Evolutionary conservation across 2,329 filamentous ascomycete species (phyloP).

Genomic region (Colletotrichum zoysiae): DNA sequence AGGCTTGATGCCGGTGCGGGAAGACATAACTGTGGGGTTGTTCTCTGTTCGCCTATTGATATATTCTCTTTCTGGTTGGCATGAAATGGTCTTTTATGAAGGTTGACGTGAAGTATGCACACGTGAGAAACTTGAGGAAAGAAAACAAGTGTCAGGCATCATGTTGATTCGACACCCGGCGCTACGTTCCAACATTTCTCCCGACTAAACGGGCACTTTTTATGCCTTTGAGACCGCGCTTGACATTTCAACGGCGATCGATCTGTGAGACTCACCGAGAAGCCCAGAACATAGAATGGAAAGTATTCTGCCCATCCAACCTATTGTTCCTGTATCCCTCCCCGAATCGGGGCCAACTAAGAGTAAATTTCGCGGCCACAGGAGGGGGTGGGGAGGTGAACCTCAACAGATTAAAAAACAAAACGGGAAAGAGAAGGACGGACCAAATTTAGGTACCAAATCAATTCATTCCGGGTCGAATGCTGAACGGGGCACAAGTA

Average conservation of each 20-base stretch:
- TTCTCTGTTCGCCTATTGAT: background rate
- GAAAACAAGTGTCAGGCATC: background rate
- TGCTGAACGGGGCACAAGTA: background rate
- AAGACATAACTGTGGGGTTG: background rate
- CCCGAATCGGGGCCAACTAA: background rate
- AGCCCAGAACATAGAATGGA: no score
- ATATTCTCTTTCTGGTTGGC: no score
- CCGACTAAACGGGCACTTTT: background rate
- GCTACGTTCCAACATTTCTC: no score
- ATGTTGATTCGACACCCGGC: background rate
- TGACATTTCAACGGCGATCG: background rate
- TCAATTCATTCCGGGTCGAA: no score
- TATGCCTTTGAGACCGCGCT: background rate
- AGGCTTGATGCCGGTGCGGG: background rate
- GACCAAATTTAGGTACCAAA: background rate
- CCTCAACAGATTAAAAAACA: no score
- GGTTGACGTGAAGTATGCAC: background rate
- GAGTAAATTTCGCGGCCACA: background rate
- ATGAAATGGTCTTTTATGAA: no score
- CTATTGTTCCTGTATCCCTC: background rate
- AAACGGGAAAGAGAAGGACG: fast-evolving
- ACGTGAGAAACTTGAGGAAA: background rate
- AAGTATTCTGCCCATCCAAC: background rate
- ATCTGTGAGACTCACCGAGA: background rate
- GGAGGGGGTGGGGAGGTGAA: no score